A percentile compares a stretch with the other conserved stretches of the same genome.
These are phyloP conservation scores for Aspergillus luchuensis DNA, from an alignment of 2,329 filamentous ascomycete species.

Conservation along the genomic window DNA sequence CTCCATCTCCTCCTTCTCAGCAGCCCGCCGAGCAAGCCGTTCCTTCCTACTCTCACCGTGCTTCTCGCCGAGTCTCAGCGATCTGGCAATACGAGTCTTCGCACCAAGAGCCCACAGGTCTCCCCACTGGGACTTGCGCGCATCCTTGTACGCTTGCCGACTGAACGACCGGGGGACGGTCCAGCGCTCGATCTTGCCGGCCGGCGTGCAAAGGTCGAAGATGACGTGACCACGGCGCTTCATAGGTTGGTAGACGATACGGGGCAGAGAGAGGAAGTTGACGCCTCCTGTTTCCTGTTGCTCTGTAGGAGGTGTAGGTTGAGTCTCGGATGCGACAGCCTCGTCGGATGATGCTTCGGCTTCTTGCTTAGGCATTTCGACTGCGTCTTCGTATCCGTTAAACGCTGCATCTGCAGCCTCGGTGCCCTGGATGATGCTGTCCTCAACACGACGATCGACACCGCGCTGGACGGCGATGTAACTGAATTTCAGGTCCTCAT, in stretches of 20 bases:
- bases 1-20: constrained; percentile 30
- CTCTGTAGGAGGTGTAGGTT: not conserved
- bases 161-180: constrained; percentile 81
- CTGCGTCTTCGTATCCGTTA: constrained; percentile 64
- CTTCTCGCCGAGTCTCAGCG: constrained; percentile 60
- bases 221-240: constrained; percentile 88
- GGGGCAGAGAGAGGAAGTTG: constrained; percentile 71
- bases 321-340: constrained; percentile 4
- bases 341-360: constrained; percentile 13
- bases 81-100: constrained; percentile 72
- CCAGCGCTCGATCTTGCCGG: constrained; percentile 87
- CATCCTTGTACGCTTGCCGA: constrained; percentile 84
- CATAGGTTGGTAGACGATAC: constrained; percentile 75
- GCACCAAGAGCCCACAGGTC: constrained; percentile 95
- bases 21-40: constrained; percentile 41
- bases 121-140: constrained; percentile 86
- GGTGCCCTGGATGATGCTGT: constrained; percentile 53
- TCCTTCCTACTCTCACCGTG: constrained; percentile 45
- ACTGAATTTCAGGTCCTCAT: constrained; percentile 88
- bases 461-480: constrained; percentile 86
- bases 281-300: constrained; percentile 22
- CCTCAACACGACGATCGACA: constrained; percentile 55
- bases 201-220: constrained; percentile 86
- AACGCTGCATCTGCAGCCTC: constrained; percentile 68
- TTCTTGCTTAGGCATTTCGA: constrained; percentile 28